These are phyloP conservation scores for Fonsecaea erecta DNA, from an alignment of 2,329 filamentous ascomycete genomes.

Conservation along the genomic window DNA sequence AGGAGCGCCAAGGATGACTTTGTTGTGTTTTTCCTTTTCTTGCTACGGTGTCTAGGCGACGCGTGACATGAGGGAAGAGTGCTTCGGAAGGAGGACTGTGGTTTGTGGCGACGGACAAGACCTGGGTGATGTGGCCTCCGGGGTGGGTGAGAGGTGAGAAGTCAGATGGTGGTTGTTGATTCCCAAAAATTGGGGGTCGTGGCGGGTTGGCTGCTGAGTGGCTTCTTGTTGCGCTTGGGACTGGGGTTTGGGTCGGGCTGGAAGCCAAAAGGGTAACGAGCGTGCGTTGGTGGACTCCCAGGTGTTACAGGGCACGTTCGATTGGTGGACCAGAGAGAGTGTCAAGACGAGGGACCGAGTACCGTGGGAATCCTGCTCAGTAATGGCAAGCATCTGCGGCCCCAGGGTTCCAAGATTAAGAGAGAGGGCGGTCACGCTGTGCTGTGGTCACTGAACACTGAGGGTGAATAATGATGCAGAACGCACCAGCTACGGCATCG, in stretches of 20 bases:
- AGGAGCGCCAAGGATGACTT: slow-evolving; percentile 1
- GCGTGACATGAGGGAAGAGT: slow-evolving; percentile 16
- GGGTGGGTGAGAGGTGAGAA: background rate
- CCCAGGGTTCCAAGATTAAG: background rate
- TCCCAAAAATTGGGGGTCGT: background rate
- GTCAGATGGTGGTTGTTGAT: background rate
- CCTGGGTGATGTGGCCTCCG: background rate
- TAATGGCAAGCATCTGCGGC: background rate
- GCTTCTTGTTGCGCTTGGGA: slow-evolving; percentile 12
- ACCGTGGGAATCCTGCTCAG: background rate
- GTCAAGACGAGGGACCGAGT: slow-evolving; percentile 7
- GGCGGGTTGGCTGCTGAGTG: slow-evolving; percentile 16
- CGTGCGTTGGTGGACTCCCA: background rate
- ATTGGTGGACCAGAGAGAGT: slow-evolving; percentile 10
- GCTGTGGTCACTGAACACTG: background rate
- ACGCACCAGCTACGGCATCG: slow-evolving; percentile 2
- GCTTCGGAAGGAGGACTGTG: background rate
- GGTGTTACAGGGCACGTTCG: background rate
- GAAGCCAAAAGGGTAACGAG: slow-evolving; percentile 11
- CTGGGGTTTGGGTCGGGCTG: slow-evolving; percentile 23
- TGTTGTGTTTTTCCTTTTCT: background rate
- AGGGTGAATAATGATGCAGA: slow-evolving; percentile 13
- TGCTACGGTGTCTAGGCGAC: background rate
- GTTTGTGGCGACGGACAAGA: slow-evolving; percentile 8
- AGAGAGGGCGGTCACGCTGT: background rate